phyloP scores from a whole-genome alignment of 345 rosid species.

The Corchorus olitorius region DNA sequence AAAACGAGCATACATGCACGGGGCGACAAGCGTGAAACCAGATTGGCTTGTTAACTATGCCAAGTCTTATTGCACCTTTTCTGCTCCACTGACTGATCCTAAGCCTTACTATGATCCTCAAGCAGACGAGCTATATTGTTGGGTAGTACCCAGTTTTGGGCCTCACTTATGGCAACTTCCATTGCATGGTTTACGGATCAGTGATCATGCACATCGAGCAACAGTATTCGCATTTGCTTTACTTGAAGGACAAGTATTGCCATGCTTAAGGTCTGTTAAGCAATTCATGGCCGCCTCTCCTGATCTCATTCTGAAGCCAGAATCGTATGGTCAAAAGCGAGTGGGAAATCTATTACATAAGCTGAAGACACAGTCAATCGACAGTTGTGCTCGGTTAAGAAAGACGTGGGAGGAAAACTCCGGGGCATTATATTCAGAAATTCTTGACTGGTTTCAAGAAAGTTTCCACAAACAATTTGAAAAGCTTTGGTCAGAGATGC shows the following conservation, averaged over 20 bases:
- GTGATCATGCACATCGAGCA: constrained; percentile 32
- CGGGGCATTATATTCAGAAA: constrained; percentile 46
- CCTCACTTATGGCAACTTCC: constrained; percentile 78
- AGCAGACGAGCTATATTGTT: constrained; percentile 54
- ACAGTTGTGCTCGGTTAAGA: constrained; percentile 51
- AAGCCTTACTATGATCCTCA: constrained; percentile 63
- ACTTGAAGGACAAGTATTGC: constrained; percentile 77
- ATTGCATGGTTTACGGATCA: constrained; percentile 42
- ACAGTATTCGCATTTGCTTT: constrained; percentile 71
- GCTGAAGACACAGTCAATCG: constrained; percentile 45
- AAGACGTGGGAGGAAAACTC: constrained; percentile 57
- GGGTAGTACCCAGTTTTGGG: constrained; percentile 69
- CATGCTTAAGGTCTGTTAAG: constrained; percentile 53
- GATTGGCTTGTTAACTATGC: constrained; percentile 83
- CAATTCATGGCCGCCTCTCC: constrained; percentile 61
- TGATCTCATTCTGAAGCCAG: constrained; percentile 54
- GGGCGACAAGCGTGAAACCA: constrained; percentile 71
- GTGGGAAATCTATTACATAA: constrained; percentile 63
- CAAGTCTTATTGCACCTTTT: constrained; percentile 54
- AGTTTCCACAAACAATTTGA: constrained; percentile 46
- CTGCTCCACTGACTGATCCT: constrained; percentile 57
- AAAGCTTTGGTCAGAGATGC: constrained; percentile 66
- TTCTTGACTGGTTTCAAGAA: constrained; percentile 74
- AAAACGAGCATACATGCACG: constrained; percentile 82
- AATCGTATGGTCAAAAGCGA: constrained; percentile 58